Conservation (phyloP, 148 eudicot species). For the Fagopyrum homotropicum region DNA sequence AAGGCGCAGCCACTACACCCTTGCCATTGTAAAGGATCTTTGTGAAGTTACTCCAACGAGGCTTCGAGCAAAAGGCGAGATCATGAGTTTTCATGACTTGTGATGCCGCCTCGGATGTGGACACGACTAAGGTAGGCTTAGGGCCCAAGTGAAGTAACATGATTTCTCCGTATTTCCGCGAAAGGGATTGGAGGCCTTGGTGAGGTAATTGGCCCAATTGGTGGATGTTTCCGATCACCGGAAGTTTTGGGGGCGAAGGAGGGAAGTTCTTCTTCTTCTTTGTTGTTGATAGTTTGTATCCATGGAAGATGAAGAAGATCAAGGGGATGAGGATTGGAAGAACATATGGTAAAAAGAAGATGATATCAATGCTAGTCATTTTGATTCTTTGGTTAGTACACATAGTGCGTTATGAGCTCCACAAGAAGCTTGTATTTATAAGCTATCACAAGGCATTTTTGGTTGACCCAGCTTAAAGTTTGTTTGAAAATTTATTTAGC, state of each 20-base stretch:
- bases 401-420: not conserved
- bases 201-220: not conserved
- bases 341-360: not conserved
- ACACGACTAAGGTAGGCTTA: not conserved
- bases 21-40: constrained; percentile 3
- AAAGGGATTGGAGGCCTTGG: not conserved
- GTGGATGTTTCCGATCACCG: not conserved
- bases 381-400: not conserved
- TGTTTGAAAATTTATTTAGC: no score
- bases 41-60: not conserved
- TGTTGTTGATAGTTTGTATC: not conserved
- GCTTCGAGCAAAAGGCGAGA: not conserved
- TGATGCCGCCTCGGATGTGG: not conserved
- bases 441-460: no score
- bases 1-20: not conserved
- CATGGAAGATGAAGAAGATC: not conserved
- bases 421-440: not conserved
- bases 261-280: not conserved
- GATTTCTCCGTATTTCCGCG: not conserved
- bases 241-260: constrained; percentile 3
- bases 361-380: not conserved
- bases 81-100: not conserved
- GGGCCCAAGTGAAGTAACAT: not conserved
- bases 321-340: constrained; percentile 4
- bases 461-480: no score